phyloP scores from a whole-genome alignment of 768 basidiomycete genomes.

The Collybiopsis confluens region DNA sequence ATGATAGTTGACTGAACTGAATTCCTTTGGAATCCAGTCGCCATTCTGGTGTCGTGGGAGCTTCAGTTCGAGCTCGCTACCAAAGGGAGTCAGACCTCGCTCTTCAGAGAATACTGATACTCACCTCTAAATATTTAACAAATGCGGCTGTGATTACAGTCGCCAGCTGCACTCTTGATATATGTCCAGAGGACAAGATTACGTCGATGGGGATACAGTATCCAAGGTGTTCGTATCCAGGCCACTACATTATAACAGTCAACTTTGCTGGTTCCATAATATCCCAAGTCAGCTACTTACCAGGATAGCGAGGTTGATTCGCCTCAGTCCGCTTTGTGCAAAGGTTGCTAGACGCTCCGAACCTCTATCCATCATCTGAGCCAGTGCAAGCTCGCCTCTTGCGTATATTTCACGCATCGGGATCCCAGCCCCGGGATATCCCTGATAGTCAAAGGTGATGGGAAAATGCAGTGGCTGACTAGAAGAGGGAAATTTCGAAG shows the following conservation, averaged over 20 bases:
- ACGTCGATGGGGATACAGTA: not conserved
- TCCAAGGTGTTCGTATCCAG: constrained; percentile 1
- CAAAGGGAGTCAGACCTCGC: not conserved
- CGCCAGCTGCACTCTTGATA: not conserved
- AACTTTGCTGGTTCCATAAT: too few species aligned
- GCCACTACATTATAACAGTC: not conserved
- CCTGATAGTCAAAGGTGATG: not conserved
- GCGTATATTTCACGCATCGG: constrained; percentile 1
- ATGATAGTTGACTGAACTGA: not conserved
- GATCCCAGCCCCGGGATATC: not conserved
- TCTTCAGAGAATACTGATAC: not conserved
- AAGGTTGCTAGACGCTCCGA: not conserved
- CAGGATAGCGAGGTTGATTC: not conserved
- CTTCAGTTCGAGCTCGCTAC: not conserved
- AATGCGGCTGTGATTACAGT: not conserved
- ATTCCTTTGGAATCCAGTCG: not conserved
- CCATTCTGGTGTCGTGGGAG: not conserved
- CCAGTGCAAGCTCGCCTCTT: not conserved
- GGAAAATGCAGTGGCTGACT: not conserved
- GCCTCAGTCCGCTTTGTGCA: not conserved
- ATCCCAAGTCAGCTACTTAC: not conserved
- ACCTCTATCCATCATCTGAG: not conserved
- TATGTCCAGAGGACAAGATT: not conserved
- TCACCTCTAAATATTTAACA: not conserved
- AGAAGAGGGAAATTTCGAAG: not conserved